Conservation (phyloP, 1,139 yeast species). For the Hyphopichia wangnamkhiaoensis region DNA sequence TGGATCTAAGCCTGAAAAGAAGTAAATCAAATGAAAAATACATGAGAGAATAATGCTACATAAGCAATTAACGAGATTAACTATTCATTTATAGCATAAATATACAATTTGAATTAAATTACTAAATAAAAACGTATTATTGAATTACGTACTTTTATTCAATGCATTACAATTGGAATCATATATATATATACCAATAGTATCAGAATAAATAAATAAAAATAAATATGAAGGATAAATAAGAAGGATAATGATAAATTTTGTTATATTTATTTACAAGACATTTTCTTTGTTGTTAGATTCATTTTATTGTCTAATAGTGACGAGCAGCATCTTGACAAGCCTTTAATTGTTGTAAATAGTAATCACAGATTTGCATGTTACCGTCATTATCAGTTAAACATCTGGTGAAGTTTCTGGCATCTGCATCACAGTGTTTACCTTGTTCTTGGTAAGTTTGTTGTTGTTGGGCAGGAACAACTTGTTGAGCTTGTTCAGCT, state of each 20-base stretch:
- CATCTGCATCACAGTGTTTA: slow-evolving; percentile 83
- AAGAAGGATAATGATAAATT: too few relatives aligned
- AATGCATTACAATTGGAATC: neutral
- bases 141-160: neutral
- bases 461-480: slow-evolving; percentile 39
- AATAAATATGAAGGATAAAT: too few relatives aligned
- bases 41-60: neutral
- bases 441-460: slow-evolving; percentile 48
- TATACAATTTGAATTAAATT: too few relatives aligned
- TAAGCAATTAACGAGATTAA: too few relatives aligned
- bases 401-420: slow-evolving; percentile 93
- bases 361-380: slow-evolving; percentile 95
- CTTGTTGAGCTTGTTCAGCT: slow-evolving; percentile 48
- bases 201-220: neutral
- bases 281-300: neutral
- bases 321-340: slow-evolving; percentile 93
- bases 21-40: slow-evolving; percentile 1
- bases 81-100: too few relatives aligned
- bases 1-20: slow-evolving; percentile 7
- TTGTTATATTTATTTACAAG: too few relatives aligned
- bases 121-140: neutral
- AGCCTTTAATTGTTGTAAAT: slow-evolving; percentile 94
- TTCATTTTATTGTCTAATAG: slow-evolving; percentile 43
- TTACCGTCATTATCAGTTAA: slow-evolving; percentile 90
- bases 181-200: neutral